Evolutionary conservation across 495 filamentous ascomycete genomes (phyloP).

Genomic region (Aspergillus wentii): DNA sequence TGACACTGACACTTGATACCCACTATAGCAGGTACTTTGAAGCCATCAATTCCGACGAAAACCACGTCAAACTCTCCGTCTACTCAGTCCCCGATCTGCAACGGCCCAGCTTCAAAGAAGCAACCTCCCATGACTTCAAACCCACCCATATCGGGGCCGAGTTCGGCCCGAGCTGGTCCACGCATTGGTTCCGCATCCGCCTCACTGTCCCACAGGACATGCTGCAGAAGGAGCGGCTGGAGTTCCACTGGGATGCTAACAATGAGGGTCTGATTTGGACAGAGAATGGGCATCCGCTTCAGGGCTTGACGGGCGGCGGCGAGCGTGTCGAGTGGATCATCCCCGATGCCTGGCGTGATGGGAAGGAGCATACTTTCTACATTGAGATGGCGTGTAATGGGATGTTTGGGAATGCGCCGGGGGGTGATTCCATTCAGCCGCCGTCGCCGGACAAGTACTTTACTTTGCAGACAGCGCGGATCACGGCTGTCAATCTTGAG

Average conservation of each 20-base stretch:
- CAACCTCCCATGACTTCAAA: constrained; percentile 72
- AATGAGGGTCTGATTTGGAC: constrained; percentile 91
- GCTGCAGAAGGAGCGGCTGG: constrained; percentile 67
- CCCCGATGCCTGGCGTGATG: constrained; percentile 73
- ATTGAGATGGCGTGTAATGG: constrained; percentile 98
- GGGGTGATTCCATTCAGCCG: constrained; percentile 84
- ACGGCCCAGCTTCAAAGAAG: constrained; percentile 87
- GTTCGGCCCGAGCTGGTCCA: constrained; percentile 95
- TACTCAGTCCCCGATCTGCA: constrained; percentile 76
- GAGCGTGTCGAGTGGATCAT: constrained; percentile 89
- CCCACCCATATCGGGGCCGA: constrained; percentile 68
- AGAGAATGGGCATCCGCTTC: constrained; percentile 79
- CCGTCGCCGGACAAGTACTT: constrained; percentile 79
- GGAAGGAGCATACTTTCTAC: constrained; percentile 82
- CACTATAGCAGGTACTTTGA: constrained; percentile 66
- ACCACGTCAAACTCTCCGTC: constrained; percentile 79
- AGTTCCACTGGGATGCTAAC: constrained; percentile 92
- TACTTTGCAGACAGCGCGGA: constrained; percentile 70
- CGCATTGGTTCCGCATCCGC: constrained; percentile 91
- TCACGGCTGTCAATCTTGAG: constrained; percentile 82
- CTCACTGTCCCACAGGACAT: constrained; percentile 72
- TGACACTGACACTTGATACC: constrained; percentile 3
- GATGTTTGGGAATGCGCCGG: constrained; percentile 93
- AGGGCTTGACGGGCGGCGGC: constrained; percentile 88
- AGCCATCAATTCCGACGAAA: constrained; percentile 61